These are phyloP conservation scores for Tetrastigma voinierianum DNA, from an alignment of 164 flowering plant genomes.

Conservation along the genomic window DNA sequence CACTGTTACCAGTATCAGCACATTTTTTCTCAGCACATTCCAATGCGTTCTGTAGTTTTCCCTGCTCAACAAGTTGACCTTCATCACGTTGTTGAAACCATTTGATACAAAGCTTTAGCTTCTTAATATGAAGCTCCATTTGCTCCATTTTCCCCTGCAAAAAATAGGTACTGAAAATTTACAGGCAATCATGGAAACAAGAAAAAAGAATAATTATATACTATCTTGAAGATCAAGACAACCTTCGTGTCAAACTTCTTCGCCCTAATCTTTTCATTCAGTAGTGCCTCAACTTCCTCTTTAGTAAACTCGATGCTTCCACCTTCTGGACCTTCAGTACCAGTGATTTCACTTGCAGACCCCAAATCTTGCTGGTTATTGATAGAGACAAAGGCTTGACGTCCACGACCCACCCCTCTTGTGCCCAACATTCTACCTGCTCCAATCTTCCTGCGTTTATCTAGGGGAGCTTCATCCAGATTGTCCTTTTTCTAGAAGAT, in stretches of 20 bases:
- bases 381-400: slow-evolving; percentile 53
- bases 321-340: slow-evolving; percentile 49
- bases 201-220: not conserved
- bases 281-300: slow-evolving; percentile 73
- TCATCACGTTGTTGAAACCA: slow-evolving; percentile 65
- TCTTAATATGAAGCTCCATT: slow-evolving; percentile 46
- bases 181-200: not conserved
- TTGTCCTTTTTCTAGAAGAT: slow-evolving; percentile 34
- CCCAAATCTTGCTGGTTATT: slow-evolving; percentile 51
- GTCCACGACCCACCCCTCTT: slow-evolving; percentile 20
- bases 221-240: not conserved
- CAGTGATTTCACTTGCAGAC: slow-evolving; percentile 25
- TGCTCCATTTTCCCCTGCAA: slow-evolving; percentile 60
- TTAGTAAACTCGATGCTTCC: slow-evolving; percentile 54
- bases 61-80: slow-evolving; percentile 38
- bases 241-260: slow-evolving; percentile 78
- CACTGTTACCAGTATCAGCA: slow-evolving; percentile 44
- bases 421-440: slow-evolving; percentile 42
- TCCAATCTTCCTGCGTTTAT: slow-evolving; percentile 55
- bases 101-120: slow-evolving; percentile 58
- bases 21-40: slow-evolving; percentile 45
- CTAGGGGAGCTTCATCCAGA: slow-evolving; percentile 42
- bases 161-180: not conserved
- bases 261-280: slow-evolving; percentile 67
- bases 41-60: slow-evolving; percentile 32